A percentile compares a stretch with the other conserved stretches of the same genome.
phyloP scores from a whole-genome alignment of 164 flowering plant genomes.

The Vitis riparia region DNA sequence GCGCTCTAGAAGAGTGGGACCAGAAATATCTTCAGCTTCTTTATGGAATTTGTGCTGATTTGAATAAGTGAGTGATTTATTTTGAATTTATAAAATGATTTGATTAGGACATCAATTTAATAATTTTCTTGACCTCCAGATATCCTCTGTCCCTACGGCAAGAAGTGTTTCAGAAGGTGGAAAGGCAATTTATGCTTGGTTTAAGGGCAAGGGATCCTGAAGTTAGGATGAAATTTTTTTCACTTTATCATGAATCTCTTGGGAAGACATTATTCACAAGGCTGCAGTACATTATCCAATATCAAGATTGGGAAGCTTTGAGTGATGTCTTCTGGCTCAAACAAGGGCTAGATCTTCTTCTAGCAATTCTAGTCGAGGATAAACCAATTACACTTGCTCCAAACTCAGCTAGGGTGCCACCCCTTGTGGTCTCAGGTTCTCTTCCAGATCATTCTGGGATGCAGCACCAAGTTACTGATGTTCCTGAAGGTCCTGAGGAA shows the following conservation, averaged over 20 bases:
- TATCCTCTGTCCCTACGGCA: constrained; percentile 68
- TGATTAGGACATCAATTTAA: neutral
- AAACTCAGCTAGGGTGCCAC: constrained; percentile 82
- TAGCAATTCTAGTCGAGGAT: constrained; percentile 82
- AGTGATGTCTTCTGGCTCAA: constrained; percentile 99
- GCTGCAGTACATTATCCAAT: constrained; percentile 89
- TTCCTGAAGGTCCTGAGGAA: constrained; percentile 59
- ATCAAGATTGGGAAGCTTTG: constrained; percentile 96
- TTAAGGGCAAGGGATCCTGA: constrained; percentile 93
- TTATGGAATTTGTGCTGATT: constrained; percentile 88
- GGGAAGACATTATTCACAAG: constrained; percentile 78
- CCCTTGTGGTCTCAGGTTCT: constrained; percentile 54
- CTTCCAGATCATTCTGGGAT: constrained; percentile 52
- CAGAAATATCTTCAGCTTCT: constrained; percentile 90
- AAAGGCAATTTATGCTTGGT: constrained; percentile 94
- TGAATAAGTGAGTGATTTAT: constrained; percentile 58
- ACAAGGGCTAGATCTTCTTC: constrained; percentile 97
- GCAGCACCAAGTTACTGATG: constrained; percentile 55
- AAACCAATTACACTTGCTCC: constrained; percentile 91
- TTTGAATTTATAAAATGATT: constrained; percentile 4
- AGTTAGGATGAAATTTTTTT: constrained; percentile 72
- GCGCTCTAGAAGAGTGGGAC: constrained; percentile 84
- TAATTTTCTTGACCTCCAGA: constrained; percentile 39
- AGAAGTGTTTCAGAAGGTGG: constrained; percentile 91
- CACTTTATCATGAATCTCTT: constrained; percentile 86